Evolutionary conservation across 176 grass and related monocot genomes (phyloP), one percentile per base, ranked within the genome.

Genomic region (Pontederia crassipes): DNA sequence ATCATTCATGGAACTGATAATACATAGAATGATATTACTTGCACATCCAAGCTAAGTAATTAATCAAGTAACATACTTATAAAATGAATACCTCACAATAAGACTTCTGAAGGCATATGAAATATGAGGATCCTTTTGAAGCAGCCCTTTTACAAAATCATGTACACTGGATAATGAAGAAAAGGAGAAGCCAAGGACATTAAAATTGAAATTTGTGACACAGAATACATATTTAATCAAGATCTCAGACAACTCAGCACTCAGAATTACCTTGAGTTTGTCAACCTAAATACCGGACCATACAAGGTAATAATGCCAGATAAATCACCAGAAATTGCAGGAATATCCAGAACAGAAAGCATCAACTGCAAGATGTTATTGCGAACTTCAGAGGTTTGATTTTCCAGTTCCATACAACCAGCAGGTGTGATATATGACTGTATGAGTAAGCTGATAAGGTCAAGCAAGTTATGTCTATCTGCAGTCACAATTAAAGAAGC

Each of bases 291-390:
- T 49, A 81, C 81, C 32, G 81, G 86, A 57, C 48, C 54, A 80
- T 96, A 90, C 58, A 87, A 76, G 46, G 54, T 58, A 24, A 64
- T 76, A 69, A 86, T 59, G 8, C 70, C 50, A n/a, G 61, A 53
- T 59, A 95, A 70, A 74, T 89, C 76, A 50, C 6, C 70, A 63
- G 79, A 65, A 61, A 89, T 72, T 28, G 72, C 32, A 60, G 85
- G 82, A 78, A 83, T 61, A 89, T 95, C 85, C 55, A 95, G 79
- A 89, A 86, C 69, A 72, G 66, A 78, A 60, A 89, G 79, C 60
- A 95, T 73, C 54, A 89, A 72, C 28, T 81, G 69, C 83, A 95
- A 83, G 67, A 95, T 67, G 55, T 73, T 89, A 55, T 53, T 73
- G 55, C 76, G 72, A 81, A 89, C 71, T 52, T 81, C 59, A 63